These are phyloP conservation scores for Aspergillus flavus DNA, from an alignment of 2,329 filamentous ascomycete species.

Conservation along the genomic window DNA sequence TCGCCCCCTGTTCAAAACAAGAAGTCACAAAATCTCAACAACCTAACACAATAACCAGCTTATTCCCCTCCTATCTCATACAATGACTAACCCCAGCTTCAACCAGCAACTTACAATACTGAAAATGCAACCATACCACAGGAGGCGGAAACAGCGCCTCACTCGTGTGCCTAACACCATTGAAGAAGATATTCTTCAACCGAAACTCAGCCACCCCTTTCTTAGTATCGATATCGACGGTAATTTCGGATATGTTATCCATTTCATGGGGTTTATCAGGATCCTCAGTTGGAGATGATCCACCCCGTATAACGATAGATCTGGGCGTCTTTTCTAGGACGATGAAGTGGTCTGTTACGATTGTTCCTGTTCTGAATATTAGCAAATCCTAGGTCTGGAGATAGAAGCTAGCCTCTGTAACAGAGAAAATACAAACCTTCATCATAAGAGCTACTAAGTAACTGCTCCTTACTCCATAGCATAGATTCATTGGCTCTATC, in stretches of 20 bases:
- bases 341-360: constrained; percentile 5
- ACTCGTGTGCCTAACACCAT: not conserved
- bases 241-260: not conserved
- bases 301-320: constrained; percentile 1
- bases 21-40: no score
- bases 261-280: not conserved
- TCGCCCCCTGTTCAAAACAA: no score
- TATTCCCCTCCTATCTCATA: not conserved
- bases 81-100: constrained; percentile 5
- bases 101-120: constrained; percentile 7
- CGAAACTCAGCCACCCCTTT: not conserved
- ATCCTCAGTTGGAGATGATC: not conserved
- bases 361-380: not conserved
- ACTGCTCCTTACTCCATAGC: not conserved
- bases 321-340: not conserved
- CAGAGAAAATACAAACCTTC: not conserved
- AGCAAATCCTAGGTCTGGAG: accelerated
- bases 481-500: not conserved
- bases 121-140: constrained; percentile 7
- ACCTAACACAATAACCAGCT: no score
- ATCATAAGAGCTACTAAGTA: not conserved
- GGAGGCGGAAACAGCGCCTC: not conserved
- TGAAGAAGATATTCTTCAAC: constrained; percentile 7
- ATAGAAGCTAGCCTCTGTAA: no score
- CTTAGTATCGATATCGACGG: not conserved